Conservation (phyloP, 257 asterid genomes). For the Nicotiana paniculata region DNA sequence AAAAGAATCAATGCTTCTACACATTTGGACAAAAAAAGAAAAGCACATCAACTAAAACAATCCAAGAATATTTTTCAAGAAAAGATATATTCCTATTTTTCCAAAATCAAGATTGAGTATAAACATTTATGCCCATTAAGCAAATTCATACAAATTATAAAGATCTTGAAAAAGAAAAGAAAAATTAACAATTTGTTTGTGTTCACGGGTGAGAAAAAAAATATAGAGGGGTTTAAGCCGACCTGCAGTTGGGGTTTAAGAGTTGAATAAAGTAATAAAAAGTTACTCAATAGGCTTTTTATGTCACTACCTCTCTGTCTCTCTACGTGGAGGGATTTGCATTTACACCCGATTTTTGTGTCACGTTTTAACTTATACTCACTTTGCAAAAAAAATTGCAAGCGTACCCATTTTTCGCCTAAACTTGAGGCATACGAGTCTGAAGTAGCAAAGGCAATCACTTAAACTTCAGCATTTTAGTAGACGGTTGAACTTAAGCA, state of each 20-base stretch:
- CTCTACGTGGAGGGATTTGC: background rate
- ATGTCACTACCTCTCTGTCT: background rate
- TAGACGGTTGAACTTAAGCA: no score
- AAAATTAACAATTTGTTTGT: background rate
- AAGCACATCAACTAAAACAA: conserved; percentile 20
- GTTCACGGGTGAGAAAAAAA: conserved; percentile 20
- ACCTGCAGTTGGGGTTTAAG: conserved; percentile 35
- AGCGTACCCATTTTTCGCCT: no score
- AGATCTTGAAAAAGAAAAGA: background rate
- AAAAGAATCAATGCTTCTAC: conserved; percentile 25
- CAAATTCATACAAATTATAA: background rate
- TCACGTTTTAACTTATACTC: no score
- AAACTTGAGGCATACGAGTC: no score
- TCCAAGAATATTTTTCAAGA: conserved; percentile 9
- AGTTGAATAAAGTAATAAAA: conserved; percentile 11
- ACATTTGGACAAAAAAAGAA: conserved; percentile 2
- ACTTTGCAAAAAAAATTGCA: no score
- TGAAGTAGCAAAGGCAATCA: no score
- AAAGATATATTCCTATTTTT: conserved; percentile 8
- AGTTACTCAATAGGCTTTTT: conserved; percentile 26
- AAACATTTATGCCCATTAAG: background rate
- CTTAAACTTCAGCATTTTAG: no score
- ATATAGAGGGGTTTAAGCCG: conserved; percentile 35
- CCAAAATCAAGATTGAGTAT: background rate
- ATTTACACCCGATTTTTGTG: no score